Percentiles rank a stretch among this genome's conserved stretches.
These are phyloP conservation scores for Didymella segeticola DNA, from an alignment of 2,329 filamentous ascomycete species.

Conservation along the genomic window DNA sequence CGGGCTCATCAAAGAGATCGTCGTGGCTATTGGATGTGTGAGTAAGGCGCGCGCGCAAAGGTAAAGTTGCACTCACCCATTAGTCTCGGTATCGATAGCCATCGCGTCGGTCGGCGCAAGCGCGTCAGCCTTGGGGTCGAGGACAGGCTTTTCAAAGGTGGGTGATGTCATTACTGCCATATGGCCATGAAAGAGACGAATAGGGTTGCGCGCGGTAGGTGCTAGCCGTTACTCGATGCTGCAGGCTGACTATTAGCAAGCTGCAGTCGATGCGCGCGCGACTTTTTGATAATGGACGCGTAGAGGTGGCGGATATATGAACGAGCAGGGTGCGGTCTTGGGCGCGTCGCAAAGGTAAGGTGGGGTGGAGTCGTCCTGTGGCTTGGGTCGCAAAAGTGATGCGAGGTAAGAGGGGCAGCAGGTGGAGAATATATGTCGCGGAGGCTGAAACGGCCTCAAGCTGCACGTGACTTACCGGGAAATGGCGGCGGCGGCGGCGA, in stretches of 20 bases:
- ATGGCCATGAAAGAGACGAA: slow-evolving; percentile 42
- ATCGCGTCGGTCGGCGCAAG: slow-evolving; percentile 57
- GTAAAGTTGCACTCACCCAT: slow-evolving; percentile 61
- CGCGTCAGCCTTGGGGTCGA: slow-evolving; percentile 61
- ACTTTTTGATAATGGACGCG: slow-evolving; percentile 24
- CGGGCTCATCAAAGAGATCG: slow-evolving; percentile 45
- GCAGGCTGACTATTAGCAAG: slow-evolving; percentile 27
- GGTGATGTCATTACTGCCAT: slow-evolving; percentile 52
- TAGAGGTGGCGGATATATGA: slow-evolving; percentile 16
- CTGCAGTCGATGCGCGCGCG: slow-evolving; percentile 23
- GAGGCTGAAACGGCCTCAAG: slow-evolving; percentile 36
- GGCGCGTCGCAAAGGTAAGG: slow-evolving; percentile 23
- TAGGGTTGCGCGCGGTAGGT: slow-evolving; percentile 31
- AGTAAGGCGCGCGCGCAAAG: slow-evolving; percentile 21
- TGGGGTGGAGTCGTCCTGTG: slow-evolving; percentile 22
- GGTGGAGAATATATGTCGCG: slow-evolving; percentile 30
- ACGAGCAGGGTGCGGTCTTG: slow-evolving; percentile 6
- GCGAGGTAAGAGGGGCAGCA: slow-evolving; percentile 30
- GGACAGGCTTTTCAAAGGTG: slow-evolving; percentile 43
- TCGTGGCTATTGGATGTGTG: slow-evolving; percentile 40
- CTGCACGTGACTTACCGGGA: slow-evolving; percentile 45
- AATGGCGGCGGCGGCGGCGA: slow-evolving; percentile 42
- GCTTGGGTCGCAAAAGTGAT: slow-evolving; percentile 25
- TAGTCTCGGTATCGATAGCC: slow-evolving; percentile 61
- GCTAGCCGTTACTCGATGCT: slow-evolving; percentile 13